Percentiles rank a stretch among this genome's conserved stretches.
Conservation (phyloP, 257 asterid genomes). For the Osmanthus fragrans region DNA sequence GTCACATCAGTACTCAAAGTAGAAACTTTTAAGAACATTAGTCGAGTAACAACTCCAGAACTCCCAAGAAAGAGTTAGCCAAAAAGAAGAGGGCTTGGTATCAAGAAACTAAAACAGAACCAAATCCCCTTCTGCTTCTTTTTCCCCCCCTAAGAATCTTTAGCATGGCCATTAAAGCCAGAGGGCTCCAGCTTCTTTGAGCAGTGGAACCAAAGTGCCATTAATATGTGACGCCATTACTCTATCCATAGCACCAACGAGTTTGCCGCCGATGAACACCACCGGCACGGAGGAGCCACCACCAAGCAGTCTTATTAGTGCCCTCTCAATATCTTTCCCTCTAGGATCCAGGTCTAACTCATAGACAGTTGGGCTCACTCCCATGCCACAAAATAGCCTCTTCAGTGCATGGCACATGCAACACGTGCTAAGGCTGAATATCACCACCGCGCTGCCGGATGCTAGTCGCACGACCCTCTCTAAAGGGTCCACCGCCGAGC, state of each 20-base stretch:
- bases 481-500: slow-evolving; percentile 29
- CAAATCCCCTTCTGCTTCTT: background rate
- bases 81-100: background rate
- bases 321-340: slow-evolving; percentile 30
- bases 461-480: slow-evolving; percentile 45
- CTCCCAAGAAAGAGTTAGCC: background rate
- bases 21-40: background rate
- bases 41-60: background rate
- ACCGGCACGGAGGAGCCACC: slow-evolving; percentile 27
- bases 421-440: slow-evolving; percentile 43
- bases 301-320: slow-evolving; percentile 37
- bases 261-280: slow-evolving; percentile 14
- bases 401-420: slow-evolving; percentile 58
- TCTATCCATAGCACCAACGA: background rate
- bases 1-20: background rate
- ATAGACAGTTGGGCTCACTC: slow-evolving; percentile 15
- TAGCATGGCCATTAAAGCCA: slow-evolving; percentile 32
- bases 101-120: background rate
- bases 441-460: slow-evolving; percentile 44
- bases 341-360: slow-evolving; percentile 7
- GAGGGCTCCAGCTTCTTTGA: slow-evolving; percentile 52
- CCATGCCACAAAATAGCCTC: slow-evolving; percentile 19
- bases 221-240: background rate
- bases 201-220: slow-evolving; percentile 45
- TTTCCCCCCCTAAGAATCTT: background rate